A percentile compares a stretch with the other conserved stretches of the same genome.
phyloP scores from a whole-genome alignment of 148 eudicot genomes.

The Chenopodium album region DNA sequence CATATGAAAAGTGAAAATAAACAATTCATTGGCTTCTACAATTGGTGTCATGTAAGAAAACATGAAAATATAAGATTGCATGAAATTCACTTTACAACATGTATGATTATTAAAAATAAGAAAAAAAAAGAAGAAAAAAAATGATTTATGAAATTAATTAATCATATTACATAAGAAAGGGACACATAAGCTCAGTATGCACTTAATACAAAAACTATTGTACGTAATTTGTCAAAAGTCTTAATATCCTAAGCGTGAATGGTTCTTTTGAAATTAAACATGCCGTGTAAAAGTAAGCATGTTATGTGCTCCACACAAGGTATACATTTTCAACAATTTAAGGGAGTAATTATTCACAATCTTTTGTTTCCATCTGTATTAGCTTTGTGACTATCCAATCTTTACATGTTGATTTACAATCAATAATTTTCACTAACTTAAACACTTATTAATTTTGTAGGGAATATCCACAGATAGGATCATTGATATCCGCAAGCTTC shows the following conservation, averaged over 20 bases:
- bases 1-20: neutral
- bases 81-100: neutral
- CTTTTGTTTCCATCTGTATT: constrained; percentile 14
- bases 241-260: neutral
- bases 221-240: constrained; percentile 7
- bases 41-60: neutral
- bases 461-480: constrained; percentile 96
- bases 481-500: constrained; percentile 74
- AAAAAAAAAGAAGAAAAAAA: neutral
- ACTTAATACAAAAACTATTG: neutral
- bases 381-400: neutral
- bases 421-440: neutral
- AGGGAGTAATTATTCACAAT: neutral
- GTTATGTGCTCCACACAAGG: constrained; percentile 18
- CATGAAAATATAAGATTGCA: neutral
- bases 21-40: neutral
- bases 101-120: neutral
- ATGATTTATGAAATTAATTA: neutral
- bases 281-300: neutral
- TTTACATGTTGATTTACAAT: neutral
- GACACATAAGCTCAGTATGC: neutral
- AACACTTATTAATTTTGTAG: constrained; percentile 32
- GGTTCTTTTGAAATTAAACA: neutral
- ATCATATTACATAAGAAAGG: neutral
- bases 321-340: constrained; percentile 10